Conservation (phyloP, 495 filamentous ascomycete species). For the Xylaria flabelliformis region DNA sequence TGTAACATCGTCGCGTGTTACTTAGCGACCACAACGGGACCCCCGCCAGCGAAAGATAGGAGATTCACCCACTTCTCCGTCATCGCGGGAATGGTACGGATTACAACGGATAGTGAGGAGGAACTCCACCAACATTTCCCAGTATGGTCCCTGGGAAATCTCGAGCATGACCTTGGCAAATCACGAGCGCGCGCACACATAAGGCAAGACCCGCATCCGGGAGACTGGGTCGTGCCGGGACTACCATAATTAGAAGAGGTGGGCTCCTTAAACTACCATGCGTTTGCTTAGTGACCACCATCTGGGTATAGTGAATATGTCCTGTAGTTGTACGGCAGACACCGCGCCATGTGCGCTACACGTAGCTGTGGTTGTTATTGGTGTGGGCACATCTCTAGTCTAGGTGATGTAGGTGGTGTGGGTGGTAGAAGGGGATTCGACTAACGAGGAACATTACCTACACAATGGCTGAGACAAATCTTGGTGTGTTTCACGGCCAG, state of each 20-base stretch:
- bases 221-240: slow-evolving; percentile 40
- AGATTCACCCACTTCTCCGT: slow-evolving; percentile 5
- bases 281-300: slow-evolving; percentile 4
- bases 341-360: slow-evolving; percentile 24
- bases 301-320: slow-evolving; percentile 9
- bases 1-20: slow-evolving; percentile 17
- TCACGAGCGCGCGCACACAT: slow-evolving; percentile 30
- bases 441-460: slow-evolving; percentile 12
- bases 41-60: slow-evolving; percentile 1
- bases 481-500: slow-evolving; percentile 19
- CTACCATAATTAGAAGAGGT: slow-evolving; percentile 40
- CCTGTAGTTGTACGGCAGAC: slow-evolving; percentile 24
- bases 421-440: slow-evolving; percentile 16
- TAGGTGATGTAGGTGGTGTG: slow-evolving; percentile 7
- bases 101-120: neutral
- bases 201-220: slow-evolving; percentile 38
- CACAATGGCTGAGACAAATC: slow-evolving; percentile 20
- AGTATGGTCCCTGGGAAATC: slow-evolving; percentile 3
- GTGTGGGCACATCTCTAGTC: neutral
- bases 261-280: slow-evolving; percentile 8
- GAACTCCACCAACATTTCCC: slow-evolving; percentile 25
- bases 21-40: neutral
- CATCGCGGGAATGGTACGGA: slow-evolving; percentile 6
- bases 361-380: slow-evolving; percentile 1
- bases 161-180: slow-evolving; percentile 16